phyloP scores from a whole-genome alignment of 2,329 filamentous ascomycete species.

The Lecanosticta acicola region DNA sequence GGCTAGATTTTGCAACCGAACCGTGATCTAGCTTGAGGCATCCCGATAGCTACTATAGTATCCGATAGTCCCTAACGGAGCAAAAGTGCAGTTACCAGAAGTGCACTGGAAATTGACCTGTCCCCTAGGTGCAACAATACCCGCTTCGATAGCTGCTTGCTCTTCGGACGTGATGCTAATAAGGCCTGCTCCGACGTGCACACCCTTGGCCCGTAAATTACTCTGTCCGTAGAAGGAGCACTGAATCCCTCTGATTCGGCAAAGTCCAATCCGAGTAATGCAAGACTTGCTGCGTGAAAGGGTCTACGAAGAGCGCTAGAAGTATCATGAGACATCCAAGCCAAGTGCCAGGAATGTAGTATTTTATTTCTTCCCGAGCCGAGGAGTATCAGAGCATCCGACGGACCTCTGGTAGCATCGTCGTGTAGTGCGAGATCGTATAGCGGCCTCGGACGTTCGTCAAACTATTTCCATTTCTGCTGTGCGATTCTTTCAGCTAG shows the following conservation, averaged over 20 bases:
- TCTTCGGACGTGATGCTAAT: slow-evolving; percentile 6
- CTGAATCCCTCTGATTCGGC: background rate
- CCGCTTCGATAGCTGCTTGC: slow-evolving; percentile 7
- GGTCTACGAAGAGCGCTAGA: slow-evolving; percentile 5
- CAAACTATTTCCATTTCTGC: slow-evolving; percentile 11
- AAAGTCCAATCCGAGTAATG: slow-evolving; percentile 9
- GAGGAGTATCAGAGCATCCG: slow-evolving; percentile 5
- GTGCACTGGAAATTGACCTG: background rate
- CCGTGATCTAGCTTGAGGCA: slow-evolving; percentile 1
- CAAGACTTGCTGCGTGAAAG: slow-evolving; percentile 12
- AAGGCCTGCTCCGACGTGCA: slow-evolving; percentile 1
- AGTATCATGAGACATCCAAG: slow-evolving; percentile 8
- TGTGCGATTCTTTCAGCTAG: slow-evolving; percentile 9
- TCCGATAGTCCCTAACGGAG: slow-evolving; percentile 7
- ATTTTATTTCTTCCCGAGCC: background rate
- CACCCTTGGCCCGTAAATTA: slow-evolving; percentile 9
- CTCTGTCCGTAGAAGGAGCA: slow-evolving; percentile 5
- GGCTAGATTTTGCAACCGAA: background rate
- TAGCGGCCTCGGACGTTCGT: slow-evolving; percentile 4
- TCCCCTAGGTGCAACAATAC: slow-evolving; percentile 5
- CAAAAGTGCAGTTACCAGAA: slow-evolving; percentile 12
- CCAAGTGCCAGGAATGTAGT: slow-evolving; percentile 8
- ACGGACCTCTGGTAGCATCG: slow-evolving; percentile 8
- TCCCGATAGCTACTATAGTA: slow-evolving; percentile 10
- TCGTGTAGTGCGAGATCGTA: slow-evolving; percentile 9